phyloP scores from a whole-genome alignment of 2,329 filamentous ascomycete genomes.

The Colletotrichum sp. region DNA sequence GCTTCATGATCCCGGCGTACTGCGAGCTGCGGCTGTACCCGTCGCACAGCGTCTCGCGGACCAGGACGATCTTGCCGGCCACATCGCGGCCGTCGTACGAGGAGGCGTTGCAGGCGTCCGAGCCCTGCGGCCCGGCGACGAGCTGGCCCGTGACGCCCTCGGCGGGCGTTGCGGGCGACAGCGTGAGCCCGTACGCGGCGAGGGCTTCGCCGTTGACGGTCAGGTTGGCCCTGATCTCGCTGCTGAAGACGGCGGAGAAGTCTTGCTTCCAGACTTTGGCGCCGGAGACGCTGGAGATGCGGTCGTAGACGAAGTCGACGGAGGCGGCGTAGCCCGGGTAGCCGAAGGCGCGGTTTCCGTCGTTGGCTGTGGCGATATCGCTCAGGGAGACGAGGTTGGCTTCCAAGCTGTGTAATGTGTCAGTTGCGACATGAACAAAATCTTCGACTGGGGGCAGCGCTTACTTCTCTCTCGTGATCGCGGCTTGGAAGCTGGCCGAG shows the following conservation, averaged over 20 bases:
- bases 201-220: constrained; percentile 27
- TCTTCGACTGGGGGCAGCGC: not conserved
- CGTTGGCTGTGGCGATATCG: constrained; percentile 33
- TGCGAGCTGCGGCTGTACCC: not conserved
- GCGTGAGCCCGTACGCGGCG: constrained; percentile 30
- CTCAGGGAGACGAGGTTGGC: constrained; percentile 29
- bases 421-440: not conserved
- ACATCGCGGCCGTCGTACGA: constrained; percentile 30
- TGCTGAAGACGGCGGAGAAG: constrained; percentile 29
- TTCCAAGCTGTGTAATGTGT: constrained; percentile 26
- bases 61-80: constrained; percentile 33
- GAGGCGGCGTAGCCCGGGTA: constrained; percentile 37
- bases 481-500: not conserved
- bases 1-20: constrained; percentile 32
- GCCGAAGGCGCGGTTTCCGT: constrained; percentile 34
- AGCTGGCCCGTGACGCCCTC: constrained; percentile 30
- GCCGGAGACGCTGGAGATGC: constrained; percentile 29
- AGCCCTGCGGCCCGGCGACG: constrained; percentile 28
- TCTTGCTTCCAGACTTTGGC: constrained; percentile 33
- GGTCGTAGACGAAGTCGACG: constrained; percentile 31
- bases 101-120: constrained; percentile 25
- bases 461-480: not conserved
- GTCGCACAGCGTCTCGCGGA: constrained; percentile 33
- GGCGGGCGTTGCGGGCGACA: constrained; percentile 32
- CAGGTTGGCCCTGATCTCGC: constrained; percentile 14